Conservation (phyloP, 2,329 filamentous ascomycete species). For the Fusarium brevicatenulatum region DNA sequence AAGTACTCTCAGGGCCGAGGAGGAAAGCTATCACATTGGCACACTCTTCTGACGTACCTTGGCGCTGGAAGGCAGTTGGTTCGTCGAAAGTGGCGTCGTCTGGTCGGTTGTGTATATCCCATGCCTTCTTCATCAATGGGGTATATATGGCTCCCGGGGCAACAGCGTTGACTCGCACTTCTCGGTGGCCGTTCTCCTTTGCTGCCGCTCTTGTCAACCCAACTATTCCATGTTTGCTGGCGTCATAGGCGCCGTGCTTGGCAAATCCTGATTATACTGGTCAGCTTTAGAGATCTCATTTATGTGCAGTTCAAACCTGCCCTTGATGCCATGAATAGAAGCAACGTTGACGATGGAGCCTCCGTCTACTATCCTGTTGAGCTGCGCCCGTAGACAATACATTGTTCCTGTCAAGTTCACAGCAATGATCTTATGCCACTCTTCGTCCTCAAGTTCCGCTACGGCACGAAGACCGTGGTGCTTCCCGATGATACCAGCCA, state of each 20-base stretch:
- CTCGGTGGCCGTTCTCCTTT: slow-evolving; percentile 54
- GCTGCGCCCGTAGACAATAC: slow-evolving; percentile 60
- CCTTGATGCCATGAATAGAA: slow-evolving; percentile 59
- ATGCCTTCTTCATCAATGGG: slow-evolving; percentile 58
- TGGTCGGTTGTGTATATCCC: slow-evolving; percentile 49
- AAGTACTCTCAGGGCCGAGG: slow-evolving; percentile 50
- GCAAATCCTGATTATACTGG: slow-evolving; percentile 45
- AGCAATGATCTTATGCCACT: slow-evolving; percentile 60
- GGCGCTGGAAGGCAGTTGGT: slow-evolving; percentile 54
- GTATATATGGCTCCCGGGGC: slow-evolving; percentile 62
- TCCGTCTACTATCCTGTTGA: slow-evolving; percentile 52
- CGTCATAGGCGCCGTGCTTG: slow-evolving; percentile 51
- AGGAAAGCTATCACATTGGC: slow-evolving; percentile 50
- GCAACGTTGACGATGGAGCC: slow-evolving; percentile 69
- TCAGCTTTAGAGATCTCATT: slow-evolving; percentile 21
- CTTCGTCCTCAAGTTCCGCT: slow-evolving; percentile 57
- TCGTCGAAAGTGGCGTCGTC: slow-evolving; percentile 55
- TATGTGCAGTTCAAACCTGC: slow-evolving; percentile 42
- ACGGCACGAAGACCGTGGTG: slow-evolving; percentile 54
- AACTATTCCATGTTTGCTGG: slow-evolving; percentile 53
- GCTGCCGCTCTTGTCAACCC: slow-evolving; percentile 52
- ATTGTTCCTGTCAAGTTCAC: slow-evolving; percentile 63
- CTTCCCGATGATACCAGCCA: slow-evolving; percentile 63
- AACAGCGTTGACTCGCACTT: slow-evolving; percentile 59
- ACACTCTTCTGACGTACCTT: slow-evolving; percentile 55